phyloP scores from a whole-genome alignment of 352 stramenopile species.

The Pythium apleroticum region DNA sequence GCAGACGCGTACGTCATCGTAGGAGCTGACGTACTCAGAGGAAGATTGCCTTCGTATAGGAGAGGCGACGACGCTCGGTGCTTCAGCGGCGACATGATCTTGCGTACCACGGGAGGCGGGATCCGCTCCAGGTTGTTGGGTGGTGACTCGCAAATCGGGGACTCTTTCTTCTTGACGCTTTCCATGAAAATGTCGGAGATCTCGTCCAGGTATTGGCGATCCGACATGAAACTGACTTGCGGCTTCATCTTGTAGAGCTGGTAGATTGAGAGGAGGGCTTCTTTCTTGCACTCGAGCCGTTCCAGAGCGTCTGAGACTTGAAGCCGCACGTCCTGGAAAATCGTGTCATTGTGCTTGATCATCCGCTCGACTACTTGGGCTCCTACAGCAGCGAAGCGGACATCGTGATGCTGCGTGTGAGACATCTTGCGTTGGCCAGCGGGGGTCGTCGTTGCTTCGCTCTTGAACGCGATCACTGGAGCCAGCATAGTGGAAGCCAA shows the following conservation, averaged over 20 bases:
- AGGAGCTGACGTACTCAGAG: constrained; percentile 17
- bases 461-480: constrained; percentile 80
- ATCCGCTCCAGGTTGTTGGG: constrained; percentile 27
- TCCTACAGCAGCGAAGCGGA: constrained; percentile 70
- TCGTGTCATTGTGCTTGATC: constrained; percentile 71
- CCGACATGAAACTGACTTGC: constrained; percentile 64
- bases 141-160: constrained; percentile 18
- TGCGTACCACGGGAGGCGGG: constrained; percentile 21
- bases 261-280: constrained; percentile 57
- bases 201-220: constrained; percentile 63
- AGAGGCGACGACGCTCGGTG: constrained; percentile 29
- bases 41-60: constrained; percentile 26
- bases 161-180: constrained; percentile 34
- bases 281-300: constrained; percentile 63
- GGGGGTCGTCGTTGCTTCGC: constrained; percentile 42
- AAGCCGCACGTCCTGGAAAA: constrained; percentile 71
- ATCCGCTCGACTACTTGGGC: constrained; percentile 78
- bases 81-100: constrained; percentile 24
- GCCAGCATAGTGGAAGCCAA: constrained; percentile 62
- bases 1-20: constrained; percentile 9
- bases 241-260: constrained; percentile 70
- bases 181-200: constrained; percentile 58
- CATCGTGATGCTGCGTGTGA: constrained; percentile 68
- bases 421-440: constrained; percentile 39
- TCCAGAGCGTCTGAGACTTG: constrained; percentile 66